Evolutionary conservation across 495 filamentous ascomycete genomes (phyloP), one percentile per base, ranked within the genome.

Genomic region (Parachaetomium inaequale): DNA sequence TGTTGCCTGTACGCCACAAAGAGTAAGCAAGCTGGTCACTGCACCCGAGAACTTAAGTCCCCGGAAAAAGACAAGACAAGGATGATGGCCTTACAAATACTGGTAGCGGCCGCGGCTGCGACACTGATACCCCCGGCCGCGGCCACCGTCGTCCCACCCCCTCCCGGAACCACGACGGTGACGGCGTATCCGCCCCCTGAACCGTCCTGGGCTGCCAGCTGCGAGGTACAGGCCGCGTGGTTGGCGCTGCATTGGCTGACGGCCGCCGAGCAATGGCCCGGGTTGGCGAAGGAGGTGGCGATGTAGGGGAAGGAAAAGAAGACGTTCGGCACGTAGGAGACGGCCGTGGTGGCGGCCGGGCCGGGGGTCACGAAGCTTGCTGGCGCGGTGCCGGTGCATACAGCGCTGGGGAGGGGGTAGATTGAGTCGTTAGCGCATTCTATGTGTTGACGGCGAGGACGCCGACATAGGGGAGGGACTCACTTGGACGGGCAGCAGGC

Each of bases 231-330:
- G 31, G 77, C 80, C 19, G 76, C 74, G 66, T 86, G 88, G 67
- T 89, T 87, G 36, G 75, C 78, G 67, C 84, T 78, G 69, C 88
- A 92, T 50, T 82, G 77, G 40, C 78, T 83, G 71, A 87, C 83
- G 66, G 88, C 88, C 14, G 84, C 82, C 1, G 86, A 70, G 74
- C 89, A 92, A 11, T 78, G 77, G n/a, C 77, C 82, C 19, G 81
- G 73, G 63, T 89, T 84, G 51, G 76, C 68, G 63, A 90, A 90
- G 45, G 80, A 81, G 1, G 88, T 91, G 32, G 85, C 84, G 57
- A 90, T 79, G 65, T 81, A 82, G 34, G 87, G 76, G 69, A 89
- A 91, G 14, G 86, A 81, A 68, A 87, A 92, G 71, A 79, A 85
- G 19, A 71, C 56, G 65, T 87, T 86, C 43, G 77, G 72, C 47